Evolutionary conservation across 2,329 filamentous ascomycete species (phyloP), one percentile per base, ranked within the genome.

Genomic region (Davidsoniella eucalypti): DNA sequence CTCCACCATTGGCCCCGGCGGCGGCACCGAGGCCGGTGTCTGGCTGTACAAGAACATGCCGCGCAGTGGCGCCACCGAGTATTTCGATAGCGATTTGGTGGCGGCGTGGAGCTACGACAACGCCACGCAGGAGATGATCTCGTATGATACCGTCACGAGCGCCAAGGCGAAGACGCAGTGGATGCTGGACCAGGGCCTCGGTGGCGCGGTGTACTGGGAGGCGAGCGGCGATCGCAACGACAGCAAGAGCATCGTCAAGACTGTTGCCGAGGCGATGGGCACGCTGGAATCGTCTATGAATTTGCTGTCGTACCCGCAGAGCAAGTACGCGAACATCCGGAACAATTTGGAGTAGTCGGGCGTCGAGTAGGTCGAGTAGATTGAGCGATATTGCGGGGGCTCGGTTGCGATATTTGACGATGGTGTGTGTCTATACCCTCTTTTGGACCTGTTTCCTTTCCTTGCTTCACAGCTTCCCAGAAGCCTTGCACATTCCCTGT

Each of bases 151-250:
- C 3, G 67, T 75, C 0, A 61, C 65, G 29, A 76, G 80, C 55
- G 75, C 75, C 0, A 61, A 61, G 25, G 60, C 66, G 55, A 93
- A 92, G 67, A 73, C 73, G 0, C 60, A 67, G 7, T 92, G 81
- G 59, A 70, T 92, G 55, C 65, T 68, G 56, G 58, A 66, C 18
- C 68, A 69, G 49, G 67, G 73, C 0, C 71, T 93, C 1, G 85
- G 82, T 1, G 86, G 86, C 10, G 80, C 76, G 0, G 84, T 92
- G 69, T 93, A 83, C 73, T 94, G 86, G 86, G 85, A 93, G 63
- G 80, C 77, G 8, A 82, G 76, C 56, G 80, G 77, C 10, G 86
- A 93, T 58, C 67, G 63, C 55, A 57, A 54, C 0, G 72, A 68
- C 29, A 59, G 58, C 1, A 55, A 57, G 17, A 87, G 82, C 57